phyloP scores from a whole-genome alignment of 1,284 basidiomycete genomes.

The Bondarzewia mesenterica region DNA sequence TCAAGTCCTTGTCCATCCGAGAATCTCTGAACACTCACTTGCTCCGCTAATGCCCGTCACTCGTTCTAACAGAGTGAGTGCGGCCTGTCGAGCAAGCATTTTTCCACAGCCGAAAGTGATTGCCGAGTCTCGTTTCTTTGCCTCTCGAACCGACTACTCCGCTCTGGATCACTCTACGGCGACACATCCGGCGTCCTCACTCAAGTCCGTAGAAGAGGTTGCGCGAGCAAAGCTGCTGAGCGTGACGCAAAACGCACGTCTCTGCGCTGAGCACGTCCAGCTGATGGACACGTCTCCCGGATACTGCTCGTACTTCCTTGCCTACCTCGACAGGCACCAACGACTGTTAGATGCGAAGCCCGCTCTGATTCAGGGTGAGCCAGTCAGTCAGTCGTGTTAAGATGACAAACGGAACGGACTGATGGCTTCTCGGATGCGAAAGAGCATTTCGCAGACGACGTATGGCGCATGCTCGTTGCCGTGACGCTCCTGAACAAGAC shows the following conservation, averaged over 20 bases:
- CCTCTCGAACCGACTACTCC: too few species aligned
- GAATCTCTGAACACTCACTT: too few species aligned
- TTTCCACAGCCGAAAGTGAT: too few species aligned
- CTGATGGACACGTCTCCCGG: neutral
- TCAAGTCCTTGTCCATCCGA: too few species aligned
- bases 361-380: constrained; percentile 33
- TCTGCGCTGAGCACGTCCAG: neutral
- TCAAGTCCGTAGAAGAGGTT: too few species aligned
- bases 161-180: too few species aligned
- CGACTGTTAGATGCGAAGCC: constrained; percentile 24
- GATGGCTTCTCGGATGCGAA: neutral
- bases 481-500: constrained; percentile 52
- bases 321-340: constrained; percentile 6
- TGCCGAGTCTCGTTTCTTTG: too few species aligned
- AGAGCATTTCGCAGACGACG: constrained; percentile 23
- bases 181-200: too few species aligned
- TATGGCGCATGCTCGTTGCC: constrained; percentile 48
- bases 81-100: too few species aligned
- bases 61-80: too few species aligned
- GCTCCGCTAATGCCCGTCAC: too few species aligned
- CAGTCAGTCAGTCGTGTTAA: too few species aligned
- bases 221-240: neutral
- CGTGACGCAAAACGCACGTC: neutral
- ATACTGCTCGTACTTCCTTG: constrained; percentile 8
- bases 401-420: neutral